phyloP scores from a whole-genome alignment of 208 protist genomes.

The Leishmania tropica region DNA sequence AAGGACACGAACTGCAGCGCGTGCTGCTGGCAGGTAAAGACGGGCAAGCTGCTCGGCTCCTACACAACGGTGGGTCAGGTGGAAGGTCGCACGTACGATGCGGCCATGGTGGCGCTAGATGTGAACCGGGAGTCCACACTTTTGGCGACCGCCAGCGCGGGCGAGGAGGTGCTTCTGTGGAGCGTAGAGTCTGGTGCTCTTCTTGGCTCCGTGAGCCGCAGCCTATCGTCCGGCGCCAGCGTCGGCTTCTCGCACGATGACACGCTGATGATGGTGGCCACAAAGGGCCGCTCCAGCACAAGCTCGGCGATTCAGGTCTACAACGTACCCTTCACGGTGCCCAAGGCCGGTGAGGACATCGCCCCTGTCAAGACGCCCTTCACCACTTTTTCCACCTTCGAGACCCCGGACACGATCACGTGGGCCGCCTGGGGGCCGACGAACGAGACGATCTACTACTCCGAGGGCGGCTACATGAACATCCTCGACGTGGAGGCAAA shows the following conservation, averaged over 20 bases:
- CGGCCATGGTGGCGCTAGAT: slow-evolving; percentile 94
- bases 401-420: slow-evolving; percentile 79
- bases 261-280: slow-evolving; percentile 88
- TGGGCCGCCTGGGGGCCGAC: slow-evolving; percentile 95
- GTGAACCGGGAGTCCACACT: slow-evolving; percentile 91
- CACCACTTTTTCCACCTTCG: slow-evolving; percentile 61
- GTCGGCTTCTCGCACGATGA: slow-evolving; percentile 93
- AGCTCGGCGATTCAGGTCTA: slow-evolving; percentile 90
- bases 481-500: slow-evolving; percentile 94
- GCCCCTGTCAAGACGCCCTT: slow-evolving; percentile 64
- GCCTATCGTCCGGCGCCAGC: slow-evolving; percentile 66
- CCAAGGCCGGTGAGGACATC: slow-evolving; percentile 61
- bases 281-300: slow-evolving; percentile 83
- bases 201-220: slow-evolving; percentile 72
- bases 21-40: slow-evolving; percentile 92
- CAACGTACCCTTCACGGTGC: slow-evolving; percentile 77
- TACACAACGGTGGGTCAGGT: slow-evolving; percentile 90
- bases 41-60: slow-evolving; percentile 96
- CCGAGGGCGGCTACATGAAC: slow-evolving; percentile 92
- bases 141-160: slow-evolving; percentile 78
- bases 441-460: slow-evolving; percentile 96
- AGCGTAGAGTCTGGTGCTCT: slow-evolving; percentile 92
- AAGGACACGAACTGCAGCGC: slow-evolving; percentile 93
- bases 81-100: slow-evolving; percentile 46
- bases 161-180: slow-evolving; percentile 86